Evolutionary conservation across 331 rosid genomes (phyloP), one percentile per base, ranked within the genome.

Genomic region (Stylosanthes scabra): DNA sequence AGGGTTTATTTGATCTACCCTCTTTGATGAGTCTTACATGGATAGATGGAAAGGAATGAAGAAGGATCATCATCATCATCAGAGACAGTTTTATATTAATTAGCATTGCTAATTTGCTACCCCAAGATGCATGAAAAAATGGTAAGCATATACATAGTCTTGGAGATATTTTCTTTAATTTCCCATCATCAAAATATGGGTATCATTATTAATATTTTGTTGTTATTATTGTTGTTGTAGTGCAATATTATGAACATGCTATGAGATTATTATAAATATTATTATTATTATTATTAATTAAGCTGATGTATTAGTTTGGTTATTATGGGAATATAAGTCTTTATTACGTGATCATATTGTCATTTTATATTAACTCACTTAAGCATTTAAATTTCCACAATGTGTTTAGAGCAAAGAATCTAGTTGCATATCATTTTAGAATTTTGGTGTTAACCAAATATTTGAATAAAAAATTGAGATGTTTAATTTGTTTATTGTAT

Each of bases 121-220:
- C 39, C 74, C 61, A 69, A 71, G 79, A 61, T 52, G 56, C 12
- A 47, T 57, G 57, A 69, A 56, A 72, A 70, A 72, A 73, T 80
- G 85, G 79, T 84, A 83, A 78, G 81, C 63, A 73, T n/a, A n/a
- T n/a, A n/a, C n/a, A n/a, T 20, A 76, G 70, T 71, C 57, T 78
- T 81, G 73, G 51, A 79, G 76, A 68, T 27, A 62, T 45, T 74
- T 80, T 45, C 54, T 31, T 68, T 49, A 11, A 45, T 12, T 73
- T 56, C 11, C 10, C 57, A 7, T 52, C 34, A 34, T 34, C 39
- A 46, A 42, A 3, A 10, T 46, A 34, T 52, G 68, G 46, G 14
- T 67, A 31, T 56, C 25, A 47, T 72, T 72, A 54, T 51, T 67
- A 34, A 34, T 34, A 34, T 34, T 34, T 34, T 34, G 39, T 34